These are phyloP conservation scores for Diaporthe sp. DNA, from an alignment of 2,329 filamentous ascomycete genomes.

Conservation along the genomic window DNA sequence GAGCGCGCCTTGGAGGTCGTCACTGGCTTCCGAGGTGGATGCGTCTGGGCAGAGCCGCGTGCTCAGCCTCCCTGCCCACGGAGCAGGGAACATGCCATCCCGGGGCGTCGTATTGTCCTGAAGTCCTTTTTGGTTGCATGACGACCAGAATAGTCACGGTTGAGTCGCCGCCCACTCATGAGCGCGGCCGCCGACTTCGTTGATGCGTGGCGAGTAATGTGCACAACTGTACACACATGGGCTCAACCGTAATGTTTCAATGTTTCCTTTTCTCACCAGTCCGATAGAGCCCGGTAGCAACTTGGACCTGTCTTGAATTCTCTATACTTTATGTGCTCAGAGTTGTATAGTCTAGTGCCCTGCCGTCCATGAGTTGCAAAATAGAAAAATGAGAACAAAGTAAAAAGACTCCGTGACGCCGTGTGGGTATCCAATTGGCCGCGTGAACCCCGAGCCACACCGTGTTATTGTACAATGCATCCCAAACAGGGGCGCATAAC, in stretches of 20 bases:
- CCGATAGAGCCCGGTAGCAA: not conserved
- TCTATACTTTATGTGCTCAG: not conserved
- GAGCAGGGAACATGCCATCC: constrained; percentile 7
- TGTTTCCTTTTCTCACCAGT: not conserved
- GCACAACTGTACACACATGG: not conserved
- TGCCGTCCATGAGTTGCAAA: too few relatives aligned
- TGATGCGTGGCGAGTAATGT: constrained; percentile 3
- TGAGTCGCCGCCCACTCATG: not conserved
- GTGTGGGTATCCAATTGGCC: constrained; percentile 1
- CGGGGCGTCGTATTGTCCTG: not conserved
- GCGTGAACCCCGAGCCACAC: not conserved
- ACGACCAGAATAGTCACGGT: constrained; percentile 11
- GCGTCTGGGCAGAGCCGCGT: constrained; percentile 6
- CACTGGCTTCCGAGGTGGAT: not conserved
- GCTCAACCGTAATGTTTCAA: not conserved
- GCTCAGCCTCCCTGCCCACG: constrained; percentile 1
- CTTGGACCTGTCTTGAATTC: too few relatives aligned
- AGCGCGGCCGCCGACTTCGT: not conserved
- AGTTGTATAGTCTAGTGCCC: not conserved
- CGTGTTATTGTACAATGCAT: not conserved
- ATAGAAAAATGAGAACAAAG: not conserved
- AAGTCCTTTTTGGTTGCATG: not conserved
- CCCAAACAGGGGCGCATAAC: constrained; percentile 8
- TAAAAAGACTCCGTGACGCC: not conserved
- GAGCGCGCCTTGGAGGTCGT: not conserved